Base-by-base conservation (phyloP, 257 asterid species). In the Petunia secreta region DNA sequence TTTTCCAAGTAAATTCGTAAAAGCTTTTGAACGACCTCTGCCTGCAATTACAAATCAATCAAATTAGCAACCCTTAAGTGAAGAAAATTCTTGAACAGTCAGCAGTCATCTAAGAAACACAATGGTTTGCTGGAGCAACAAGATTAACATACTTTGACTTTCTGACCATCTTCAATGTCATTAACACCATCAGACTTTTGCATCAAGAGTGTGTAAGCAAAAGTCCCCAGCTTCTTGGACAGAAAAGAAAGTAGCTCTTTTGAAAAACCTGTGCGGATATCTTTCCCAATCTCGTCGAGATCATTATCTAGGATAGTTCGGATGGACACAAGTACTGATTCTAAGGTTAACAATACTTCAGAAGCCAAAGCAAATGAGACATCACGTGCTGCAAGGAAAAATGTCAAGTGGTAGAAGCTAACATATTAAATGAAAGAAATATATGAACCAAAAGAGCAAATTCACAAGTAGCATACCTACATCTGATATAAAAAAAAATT, bases 361-460 rank as follows among this genome's bases (percentile, higher is more conserved):
- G 94, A 87, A 82, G 98, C 96, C 84, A 92, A 92, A 77, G 87
- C 78, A 86, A 92, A 89, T 80, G 98, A 93, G 84, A 88, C 81
- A 79, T 88, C 85, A 78, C 84, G 83, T 58, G 91, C 97, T 91
- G 94, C 91, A 81, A 87, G 64, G 79, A 84, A 80, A 78, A 84
- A 62, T 64, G 74, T 78, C 39, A 40, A 81, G 83, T 43, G 81
- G 69, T 62, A 76, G 75, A 37, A 64, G 71, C 55, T 57, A 67
- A 80, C 75, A 74, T 78, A 69, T 46, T 41, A 80, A 71, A 40
- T 43, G 55, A 71, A n/a, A 80, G 55, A 82, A 79, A 39, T 52
- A 43, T 65, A 46, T 53, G 57, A 75, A 65, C 75, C 39, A 79
- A 64, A 81, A 41, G 58, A 6, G 50, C 43, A 62, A 80, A 81